Percentiles rank a stretch among this genome's conserved stretches.
Evolutionary conservation across 345 rosid species (phyloP).

Genomic region (Sonneratia alba): DNA sequence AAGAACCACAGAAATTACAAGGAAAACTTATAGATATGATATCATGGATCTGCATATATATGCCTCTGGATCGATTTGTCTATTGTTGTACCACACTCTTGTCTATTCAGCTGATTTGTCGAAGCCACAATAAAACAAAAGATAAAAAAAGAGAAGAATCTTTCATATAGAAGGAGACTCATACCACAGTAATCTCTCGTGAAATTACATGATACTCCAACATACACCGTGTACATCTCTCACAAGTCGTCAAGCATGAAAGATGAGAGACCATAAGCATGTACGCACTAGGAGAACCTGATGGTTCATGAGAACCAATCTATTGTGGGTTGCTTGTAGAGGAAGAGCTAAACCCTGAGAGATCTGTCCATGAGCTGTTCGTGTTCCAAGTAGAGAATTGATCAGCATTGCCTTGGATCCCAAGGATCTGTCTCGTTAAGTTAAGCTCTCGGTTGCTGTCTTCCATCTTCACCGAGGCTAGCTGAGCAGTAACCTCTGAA

Average conservation of each 20-base stretch:
- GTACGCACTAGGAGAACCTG: not conserved
- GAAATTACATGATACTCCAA: not conserved
- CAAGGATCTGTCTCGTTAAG: constrained; percentile 47
- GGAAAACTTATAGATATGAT: constrained; percentile 1
- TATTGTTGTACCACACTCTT: no score
- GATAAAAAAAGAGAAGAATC: not conserved
- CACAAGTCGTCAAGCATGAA: not conserved
- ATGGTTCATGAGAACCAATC: not conserved
- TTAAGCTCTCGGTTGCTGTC: constrained; percentile 23
- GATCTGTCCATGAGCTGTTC: constrained; percentile 42
- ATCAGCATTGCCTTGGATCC: constrained; percentile 35
- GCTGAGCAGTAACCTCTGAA: constrained; percentile 20
- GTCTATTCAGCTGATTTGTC: not conserved
- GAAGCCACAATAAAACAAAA: not conserved
- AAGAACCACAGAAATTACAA: not conserved
- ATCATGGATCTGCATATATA: not conserved
- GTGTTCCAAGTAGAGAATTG: constrained; percentile 25
- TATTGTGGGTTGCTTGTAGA: constrained; percentile 23
- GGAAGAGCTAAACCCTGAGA: constrained; percentile 53
- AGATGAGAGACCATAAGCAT: not conserved
- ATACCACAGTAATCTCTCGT: not conserved
- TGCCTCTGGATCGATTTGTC: not conserved
- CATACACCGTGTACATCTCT: not conserved
- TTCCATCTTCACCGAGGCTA: constrained; percentile 60
- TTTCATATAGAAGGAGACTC: not conserved